These are phyloP conservation scores for Lepidium didymum DNA, from an alignment of 345 rosid genomes.

Conservation along the genomic window DNA sequence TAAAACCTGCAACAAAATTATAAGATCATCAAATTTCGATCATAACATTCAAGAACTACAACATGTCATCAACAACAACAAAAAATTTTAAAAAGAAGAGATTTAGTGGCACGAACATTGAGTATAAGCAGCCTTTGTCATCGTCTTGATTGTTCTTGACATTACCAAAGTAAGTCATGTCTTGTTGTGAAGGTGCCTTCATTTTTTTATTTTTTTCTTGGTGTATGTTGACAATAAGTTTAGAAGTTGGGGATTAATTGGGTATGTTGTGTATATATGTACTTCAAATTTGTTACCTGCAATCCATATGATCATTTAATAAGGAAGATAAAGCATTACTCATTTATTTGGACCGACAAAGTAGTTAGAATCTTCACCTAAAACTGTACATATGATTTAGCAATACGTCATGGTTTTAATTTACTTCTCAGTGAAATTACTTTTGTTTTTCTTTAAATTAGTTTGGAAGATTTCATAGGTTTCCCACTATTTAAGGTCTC, in stretches of 20 bases:
- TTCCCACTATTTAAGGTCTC: not conserved
- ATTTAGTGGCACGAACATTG: slow-evolving; percentile 5
- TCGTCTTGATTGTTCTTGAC: slow-evolving; percentile 14
- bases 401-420: not conserved
- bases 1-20: slow-evolving; percentile 3
- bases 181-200: slow-evolving; percentile 30
- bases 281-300: slow-evolving; percentile 20
- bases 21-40: not conserved
- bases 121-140: slow-evolving; percentile 21
- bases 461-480: not conserved
- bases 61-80: not conserved
- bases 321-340: not conserved
- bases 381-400: not conserved
- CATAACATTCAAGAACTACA: not conserved
- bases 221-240: not conserved
- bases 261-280: not conserved
- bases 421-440: not conserved
- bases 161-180: slow-evolving; percentile 15
- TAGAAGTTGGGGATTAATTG: slow-evolving; percentile 3
- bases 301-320: slow-evolving; percentile 22
- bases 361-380: slow-evolving; percentile 21
- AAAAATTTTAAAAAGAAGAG: not conserved
- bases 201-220: not conserved
- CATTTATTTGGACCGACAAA: slow-evolving; percentile 26
- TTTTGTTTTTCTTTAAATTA: not conserved